Conservation (phyloP, 257 asterid genomes). For the Jacaranda mimosifolia region DNA sequence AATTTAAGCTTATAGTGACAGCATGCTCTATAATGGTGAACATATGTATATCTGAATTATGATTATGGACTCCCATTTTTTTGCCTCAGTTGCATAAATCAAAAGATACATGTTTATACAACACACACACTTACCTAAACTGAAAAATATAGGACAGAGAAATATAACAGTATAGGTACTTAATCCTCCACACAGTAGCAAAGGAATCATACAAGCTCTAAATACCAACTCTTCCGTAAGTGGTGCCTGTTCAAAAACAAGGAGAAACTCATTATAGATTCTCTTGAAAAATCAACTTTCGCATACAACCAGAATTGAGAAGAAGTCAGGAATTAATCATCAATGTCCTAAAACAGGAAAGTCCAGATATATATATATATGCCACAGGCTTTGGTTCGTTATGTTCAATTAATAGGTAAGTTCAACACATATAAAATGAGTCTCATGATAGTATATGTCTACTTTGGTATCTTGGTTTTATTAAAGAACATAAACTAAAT, state of each 20-base stretch:
- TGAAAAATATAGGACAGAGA: conserved; percentile 87
- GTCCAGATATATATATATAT: background rate
- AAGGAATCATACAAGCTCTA: conserved; percentile 96
- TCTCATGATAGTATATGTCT: conserved; percentile 4
- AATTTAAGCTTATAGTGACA: background rate
- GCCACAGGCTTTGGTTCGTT: background rate
- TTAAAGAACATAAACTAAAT: background rate
- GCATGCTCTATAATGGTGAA: conserved; percentile 5
- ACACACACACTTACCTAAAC: conserved; percentile 70
- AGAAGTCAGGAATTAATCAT: background rate
- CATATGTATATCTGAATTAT: background rate
- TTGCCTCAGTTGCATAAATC: conserved; percentile 11
- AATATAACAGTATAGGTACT: conserved; percentile 66
- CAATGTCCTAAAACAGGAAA: conserved; percentile 8
- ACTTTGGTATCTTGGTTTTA: background rate
- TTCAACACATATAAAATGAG: conserved; percentile 17
- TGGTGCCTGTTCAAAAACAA: conserved; percentile 73
- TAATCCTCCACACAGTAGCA: conserved; percentile 92
- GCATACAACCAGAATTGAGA: conserved; percentile 23
- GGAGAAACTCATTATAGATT: conserved; percentile 17
- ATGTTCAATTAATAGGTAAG: conserved; percentile 4
- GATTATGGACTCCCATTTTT: background rate
- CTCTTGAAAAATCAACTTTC: conserved; percentile 16
- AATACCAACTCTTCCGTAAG: conserved; percentile 94
- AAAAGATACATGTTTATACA: background rate